Evolutionary conservation across 306 rosid species (phyloP).

Genomic region (Sesbania bispinosa): DNA sequence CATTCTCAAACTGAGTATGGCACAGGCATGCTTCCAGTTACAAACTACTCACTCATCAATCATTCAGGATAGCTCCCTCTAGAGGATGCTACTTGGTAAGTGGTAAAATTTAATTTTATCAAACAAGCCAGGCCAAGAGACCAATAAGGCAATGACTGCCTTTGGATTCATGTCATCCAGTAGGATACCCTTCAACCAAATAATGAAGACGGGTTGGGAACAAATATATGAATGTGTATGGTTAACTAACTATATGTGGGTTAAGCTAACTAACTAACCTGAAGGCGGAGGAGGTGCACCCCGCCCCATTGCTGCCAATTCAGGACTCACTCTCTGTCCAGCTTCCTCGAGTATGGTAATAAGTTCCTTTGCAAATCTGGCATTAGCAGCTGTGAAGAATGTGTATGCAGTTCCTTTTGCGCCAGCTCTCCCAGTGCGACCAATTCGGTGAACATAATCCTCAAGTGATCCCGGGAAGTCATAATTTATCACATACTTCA

Average conservation of each 20-base stretch:
- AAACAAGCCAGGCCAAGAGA: neutral
- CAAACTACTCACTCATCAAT: neutral
- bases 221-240: neutral
- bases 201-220: neutral
- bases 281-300: conserved; percentile 94
- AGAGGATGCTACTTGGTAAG: neutral
- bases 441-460: conserved; percentile 96
- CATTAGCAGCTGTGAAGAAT: conserved; percentile 94
- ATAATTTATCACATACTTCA: conserved; percentile 83
- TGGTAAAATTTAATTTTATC: neutral
- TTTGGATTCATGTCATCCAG: neutral
- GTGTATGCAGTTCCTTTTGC: conserved; percentile 99
- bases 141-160: neutral
- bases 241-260: neutral
- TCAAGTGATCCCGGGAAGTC: conserved; percentile 99
- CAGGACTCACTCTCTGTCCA: conserved; percentile 90
- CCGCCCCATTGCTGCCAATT: conserved; percentile 93
- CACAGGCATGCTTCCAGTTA: neutral
- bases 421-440: conserved; percentile 98
- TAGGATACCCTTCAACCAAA: neutral
- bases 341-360: conserved; percentile 89
- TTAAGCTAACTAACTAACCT: conserved; percentile 48
- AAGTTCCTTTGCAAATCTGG: conserved; percentile 93
- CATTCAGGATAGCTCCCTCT: neutral
- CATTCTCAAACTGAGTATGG: neutral